Evolutionary conservation across 257 asterid genomes (phyloP).

Genomic region (Solanum tarijense): DNA sequence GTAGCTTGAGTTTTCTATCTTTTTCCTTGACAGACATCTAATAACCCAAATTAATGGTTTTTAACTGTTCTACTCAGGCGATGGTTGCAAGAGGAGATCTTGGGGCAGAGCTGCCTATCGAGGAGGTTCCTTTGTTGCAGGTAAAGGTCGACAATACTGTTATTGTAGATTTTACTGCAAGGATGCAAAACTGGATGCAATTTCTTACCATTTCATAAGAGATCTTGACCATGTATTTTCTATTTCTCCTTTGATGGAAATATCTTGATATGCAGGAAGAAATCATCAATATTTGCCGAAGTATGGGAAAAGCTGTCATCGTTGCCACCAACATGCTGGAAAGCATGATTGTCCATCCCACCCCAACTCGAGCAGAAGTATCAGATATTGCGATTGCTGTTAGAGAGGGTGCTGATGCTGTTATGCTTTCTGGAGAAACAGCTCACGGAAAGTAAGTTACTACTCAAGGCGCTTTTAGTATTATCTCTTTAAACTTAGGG

Average conservation of each 20-base stretch:
- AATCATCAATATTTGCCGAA: slow-evolving; percentile 81
- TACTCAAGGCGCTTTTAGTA: not conserved
- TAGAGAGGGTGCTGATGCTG: slow-evolving; percentile 95
- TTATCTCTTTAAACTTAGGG: not conserved
- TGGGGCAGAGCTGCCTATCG: slow-evolving; percentile 93
- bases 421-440: slow-evolving; percentile 99
- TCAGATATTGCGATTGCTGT: slow-evolving; percentile 97
- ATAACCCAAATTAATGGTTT: slow-evolving; percentile 2
- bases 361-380: slow-evolving; percentile 98
- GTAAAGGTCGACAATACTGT: slow-evolving; percentile 14
- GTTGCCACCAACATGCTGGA: slow-evolving; percentile 99
- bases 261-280: slow-evolving; percentile 53
- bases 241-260: not conserved
- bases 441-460: slow-evolving; percentile 89
- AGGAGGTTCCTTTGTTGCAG: slow-evolving; percentile 97
- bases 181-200: not conserved
- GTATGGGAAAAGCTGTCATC: slow-evolving; percentile 97
- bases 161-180: not conserved
- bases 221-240: not conserved
- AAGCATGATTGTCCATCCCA: slow-evolving; percentile 97
- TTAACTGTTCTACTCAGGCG: slow-evolving; percentile 40
- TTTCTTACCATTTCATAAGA: not conserved
- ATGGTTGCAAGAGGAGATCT: slow-evolving; percentile 99
- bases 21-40: not conserved
- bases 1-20: not conserved